These are phyloP conservation scores for Luffa aegyptiaca DNA, from an alignment of 306 rosid species.

Conservation along the genomic window DNA sequence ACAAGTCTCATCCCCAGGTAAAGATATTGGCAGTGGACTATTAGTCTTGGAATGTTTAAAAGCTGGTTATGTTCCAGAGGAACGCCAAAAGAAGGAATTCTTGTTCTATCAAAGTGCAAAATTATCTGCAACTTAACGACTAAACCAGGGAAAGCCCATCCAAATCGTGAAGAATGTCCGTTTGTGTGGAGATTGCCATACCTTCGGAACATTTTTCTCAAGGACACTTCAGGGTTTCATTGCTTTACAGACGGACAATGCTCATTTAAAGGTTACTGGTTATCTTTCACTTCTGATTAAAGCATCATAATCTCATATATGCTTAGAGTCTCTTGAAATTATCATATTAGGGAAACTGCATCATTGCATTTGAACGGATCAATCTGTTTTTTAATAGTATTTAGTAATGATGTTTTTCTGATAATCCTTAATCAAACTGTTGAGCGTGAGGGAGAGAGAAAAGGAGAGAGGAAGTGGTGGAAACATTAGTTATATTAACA, in stretches of 20 bases:
- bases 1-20: conserved; percentile 57
- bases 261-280: conserved; percentile 75
- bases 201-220: conserved; percentile 49
- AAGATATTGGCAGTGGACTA: conserved; percentile 72
- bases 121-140: conserved; percentile 59
- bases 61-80: conserved; percentile 78
- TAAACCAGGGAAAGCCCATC: conserved; percentile 54
- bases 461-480: not conserved
- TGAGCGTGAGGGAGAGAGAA: not conserved
- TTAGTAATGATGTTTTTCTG: not conserved
- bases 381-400: not conserved
- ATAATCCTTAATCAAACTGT: not conserved
- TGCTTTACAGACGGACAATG: conserved; percentile 66
- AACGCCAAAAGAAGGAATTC: conserved; percentile 59
- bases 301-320: not conserved
- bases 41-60: conserved; percentile 49
- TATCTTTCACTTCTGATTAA: not conserved
- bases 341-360: not conserved
- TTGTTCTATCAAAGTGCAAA: conserved; percentile 63
- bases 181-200: conserved; percentile 84
- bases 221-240: conserved; percentile 87
- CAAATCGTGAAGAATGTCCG: conserved; percentile 63
- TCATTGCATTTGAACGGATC: not conserved
- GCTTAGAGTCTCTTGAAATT: not conserved
- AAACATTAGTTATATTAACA: not conserved